These are phyloP conservation scores for Gaultheria prostrata DNA, from an alignment of 148 eudicot genomes.

Conservation along the genomic window DNA sequence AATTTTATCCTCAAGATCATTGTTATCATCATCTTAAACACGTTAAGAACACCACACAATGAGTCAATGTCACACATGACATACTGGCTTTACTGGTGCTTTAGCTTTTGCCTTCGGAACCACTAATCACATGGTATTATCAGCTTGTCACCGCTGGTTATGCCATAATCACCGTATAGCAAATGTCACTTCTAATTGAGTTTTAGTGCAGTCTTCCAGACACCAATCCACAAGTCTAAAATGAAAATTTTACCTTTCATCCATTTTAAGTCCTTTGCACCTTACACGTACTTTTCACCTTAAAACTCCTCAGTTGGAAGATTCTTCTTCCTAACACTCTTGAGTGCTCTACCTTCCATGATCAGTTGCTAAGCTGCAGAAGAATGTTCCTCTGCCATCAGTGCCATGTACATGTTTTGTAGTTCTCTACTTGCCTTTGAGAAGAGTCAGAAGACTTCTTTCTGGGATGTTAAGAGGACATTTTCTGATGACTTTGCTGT, in stretches of 20 bases:
- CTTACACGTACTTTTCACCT: no score
- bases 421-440: neutral
- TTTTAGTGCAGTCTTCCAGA: neutral
- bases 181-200: neutral
- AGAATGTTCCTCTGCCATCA: neutral
- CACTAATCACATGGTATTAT: neutral
- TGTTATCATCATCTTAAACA: neutral
- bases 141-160: neutral
- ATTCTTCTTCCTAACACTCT: neutral
- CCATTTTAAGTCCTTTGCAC: neutral
- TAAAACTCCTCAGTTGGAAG: neutral
- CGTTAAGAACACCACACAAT: neutral
- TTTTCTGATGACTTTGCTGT: slow-evolving; percentile 19
- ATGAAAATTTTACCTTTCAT: neutral
- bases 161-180: neutral
- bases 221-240: neutral
- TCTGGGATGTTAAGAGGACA: slow-evolving; percentile 2
- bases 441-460: neutral
- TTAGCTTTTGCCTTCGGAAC: neutral
- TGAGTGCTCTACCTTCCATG: neutral
- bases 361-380: slow-evolving; percentile 5
- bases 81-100: neutral
- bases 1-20: neutral
- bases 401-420: neutral
- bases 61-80: neutral